phyloP scores from a whole-genome alignment of 2,329 filamentous ascomycete species.

The Fusarium duplospermum region DNA sequence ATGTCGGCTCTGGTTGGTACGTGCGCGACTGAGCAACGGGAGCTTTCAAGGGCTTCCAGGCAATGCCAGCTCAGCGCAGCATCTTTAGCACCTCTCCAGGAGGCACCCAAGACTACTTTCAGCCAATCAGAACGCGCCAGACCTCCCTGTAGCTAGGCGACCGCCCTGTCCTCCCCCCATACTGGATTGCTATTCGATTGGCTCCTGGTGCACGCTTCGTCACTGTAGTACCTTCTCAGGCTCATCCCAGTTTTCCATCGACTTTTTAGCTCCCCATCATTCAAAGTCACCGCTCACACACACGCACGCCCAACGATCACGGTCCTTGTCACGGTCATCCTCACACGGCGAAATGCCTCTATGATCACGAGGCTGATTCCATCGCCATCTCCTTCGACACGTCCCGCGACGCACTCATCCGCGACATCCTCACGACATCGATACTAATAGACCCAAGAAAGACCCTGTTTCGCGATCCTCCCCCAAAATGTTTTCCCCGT shows the following conservation, averaged over 20 bases:
- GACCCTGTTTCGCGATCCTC: slow-evolving; percentile 38
- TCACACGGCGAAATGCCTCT: slow-evolving; percentile 44
- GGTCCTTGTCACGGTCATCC: slow-evolving; percentile 30
- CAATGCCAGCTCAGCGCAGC: slow-evolving; percentile 41
- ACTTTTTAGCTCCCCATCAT: slow-evolving; percentile 26
- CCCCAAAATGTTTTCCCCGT: slow-evolving; percentile 69
- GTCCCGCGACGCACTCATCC: slow-evolving; percentile 13
- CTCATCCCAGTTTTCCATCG: slow-evolving; percentile 37
- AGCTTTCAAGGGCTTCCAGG: slow-evolving; percentile 33
- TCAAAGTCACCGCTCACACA: slow-evolving; percentile 40
- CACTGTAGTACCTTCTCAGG: slow-evolving; percentile 35
- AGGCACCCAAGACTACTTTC: neutral
- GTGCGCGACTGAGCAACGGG: slow-evolving; percentile 11
- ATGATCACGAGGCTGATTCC: slow-evolving; percentile 40
- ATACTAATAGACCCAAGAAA: neutral
- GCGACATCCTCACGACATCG: slow-evolving; percentile 27
- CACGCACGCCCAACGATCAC: slow-evolving; percentile 25
- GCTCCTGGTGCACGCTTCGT: slow-evolving; percentile 45
- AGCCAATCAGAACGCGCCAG: slow-evolving; percentile 38
- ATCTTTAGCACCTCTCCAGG: slow-evolving; percentile 34
- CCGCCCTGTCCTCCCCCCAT: slow-evolving; percentile 18
- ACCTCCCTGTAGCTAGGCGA: slow-evolving; percentile 34
- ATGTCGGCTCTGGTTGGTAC: slow-evolving; percentile 21
- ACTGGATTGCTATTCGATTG: slow-evolving; percentile 40
- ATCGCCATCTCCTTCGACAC: slow-evolving; percentile 39